phyloP scores from a whole-genome alignment of 352 stramenopile species.

The Pythium plurisporium region DNA sequence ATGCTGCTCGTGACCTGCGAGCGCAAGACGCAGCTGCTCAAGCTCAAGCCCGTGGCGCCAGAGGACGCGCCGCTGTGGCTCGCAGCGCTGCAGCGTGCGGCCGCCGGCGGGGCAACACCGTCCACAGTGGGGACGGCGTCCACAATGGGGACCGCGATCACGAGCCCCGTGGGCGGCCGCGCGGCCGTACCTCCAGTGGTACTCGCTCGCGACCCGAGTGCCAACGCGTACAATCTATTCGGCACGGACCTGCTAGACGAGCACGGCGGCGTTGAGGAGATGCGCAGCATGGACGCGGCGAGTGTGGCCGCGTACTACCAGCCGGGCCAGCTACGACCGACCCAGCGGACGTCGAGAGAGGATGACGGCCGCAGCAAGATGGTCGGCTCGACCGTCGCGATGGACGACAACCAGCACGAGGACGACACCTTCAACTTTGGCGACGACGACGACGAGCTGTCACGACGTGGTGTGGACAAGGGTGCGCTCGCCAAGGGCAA shows the following conservation, averaged over 20 bases:
- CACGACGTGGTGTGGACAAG: not conserved
- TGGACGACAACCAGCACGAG: constrained; percentile 8
- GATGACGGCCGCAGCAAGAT: not conserved
- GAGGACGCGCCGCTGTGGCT: constrained; percentile 57
- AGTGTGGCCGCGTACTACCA: constrained; percentile 17
- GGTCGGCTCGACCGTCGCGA: constrained; percentile 4
- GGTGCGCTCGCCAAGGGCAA: constrained; percentile 6
- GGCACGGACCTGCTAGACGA: constrained; percentile 16
- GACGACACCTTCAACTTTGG: not conserved
- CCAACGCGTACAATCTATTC: constrained; percentile 7
- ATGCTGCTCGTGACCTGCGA: constrained; percentile 53
- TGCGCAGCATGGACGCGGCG: not conserved
- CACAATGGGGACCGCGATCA: too few relatives aligned
- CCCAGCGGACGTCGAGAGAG: not conserved
- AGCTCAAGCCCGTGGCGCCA: constrained; percentile 50
- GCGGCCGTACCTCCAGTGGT: not conserved
- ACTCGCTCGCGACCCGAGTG: not conserved
- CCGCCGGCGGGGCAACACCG: constrained; percentile 4
- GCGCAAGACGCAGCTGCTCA: constrained; percentile 48
- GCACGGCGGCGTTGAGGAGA: not conserved
- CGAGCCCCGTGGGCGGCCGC: not conserved
- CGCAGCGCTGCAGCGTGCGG: constrained; percentile 35
- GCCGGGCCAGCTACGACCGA: not conserved
- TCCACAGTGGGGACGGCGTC: too few relatives aligned
- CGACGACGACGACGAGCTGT: not conserved